Base-by-base conservation (phyloP, 441 rosid genomes). In the Arabidopsis hybrid region DNA sequence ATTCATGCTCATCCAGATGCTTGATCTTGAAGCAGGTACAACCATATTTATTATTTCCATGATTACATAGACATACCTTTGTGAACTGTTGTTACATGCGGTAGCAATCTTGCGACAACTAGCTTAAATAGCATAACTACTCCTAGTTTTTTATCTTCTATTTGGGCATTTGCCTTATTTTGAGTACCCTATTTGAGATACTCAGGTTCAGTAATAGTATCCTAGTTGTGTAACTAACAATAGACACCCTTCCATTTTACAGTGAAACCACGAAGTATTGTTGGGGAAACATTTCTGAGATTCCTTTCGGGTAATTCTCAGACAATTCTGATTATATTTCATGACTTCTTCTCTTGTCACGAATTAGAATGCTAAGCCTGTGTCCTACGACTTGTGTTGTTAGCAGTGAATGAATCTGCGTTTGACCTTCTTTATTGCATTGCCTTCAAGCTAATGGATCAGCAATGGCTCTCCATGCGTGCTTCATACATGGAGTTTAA, bases 1-100 rank as follows among this genome's bases (percentile, higher is more conserved):
- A 11, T 93, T 93, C 82, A 93, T 93, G 98, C 96, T 93, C 53
- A 87, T 91, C 71, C 98, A 93, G 80, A 91, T 93, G 95, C 98
- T 93, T 62, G 98, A 91, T 82, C 96, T 93, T 55, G 98, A 93
- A 89, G 92, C 97, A 88, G 93, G 98, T 91, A 76, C 36, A 64
- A 1, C 81, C 77, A 21, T 35, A 36, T 36, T 67, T 45, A 64
- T 32, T 26, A 26, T 59, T 38, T 59, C 51, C 34, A 60, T 42
- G 52, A 42, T 16, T 43, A 32, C 17, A 29, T 35, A 61, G 16
- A 35, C 21, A 21, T 51, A 45, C 14, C 51, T 40, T 8, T 46
- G 18, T 38, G 46, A 55, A 2, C 52, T 53, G 43, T 59, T 26
- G 2, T 17, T 50, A 18, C 34, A 26, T 56, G 71, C 38, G 60